Percentiles rank a stretch among this genome's conserved stretches.
These are phyloP conservation scores for Aspergillus sp. DNA, from an alignment of 2,329 filamentous ascomycete genomes.

Conservation along the genomic window DNA sequence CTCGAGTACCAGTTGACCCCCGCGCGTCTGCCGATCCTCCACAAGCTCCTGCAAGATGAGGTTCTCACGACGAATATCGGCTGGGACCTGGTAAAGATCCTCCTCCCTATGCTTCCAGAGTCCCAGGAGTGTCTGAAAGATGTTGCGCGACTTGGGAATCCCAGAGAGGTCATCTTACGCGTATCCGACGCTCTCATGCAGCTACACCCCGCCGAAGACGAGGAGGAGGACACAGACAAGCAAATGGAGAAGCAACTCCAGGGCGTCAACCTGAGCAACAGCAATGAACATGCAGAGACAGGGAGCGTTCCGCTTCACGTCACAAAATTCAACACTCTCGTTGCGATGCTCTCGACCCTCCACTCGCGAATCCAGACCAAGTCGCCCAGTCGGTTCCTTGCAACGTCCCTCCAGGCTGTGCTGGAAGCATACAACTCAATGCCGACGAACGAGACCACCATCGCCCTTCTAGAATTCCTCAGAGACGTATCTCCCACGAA, in stretches of 20 bases:
- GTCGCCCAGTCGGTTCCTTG: constrained; percentile 63
- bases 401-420: constrained; percentile 62
- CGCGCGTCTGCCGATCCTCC: constrained; percentile 58
- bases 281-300: constrained; percentile 7
- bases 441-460: constrained; percentile 56
- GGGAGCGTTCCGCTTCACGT: constrained; percentile 27
- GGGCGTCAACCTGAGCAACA: constrained; percentile 19
- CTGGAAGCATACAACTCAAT: constrained; percentile 60
- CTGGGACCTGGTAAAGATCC: constrained; percentile 64
- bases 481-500: constrained; percentile 58
- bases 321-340: constrained; percentile 42
- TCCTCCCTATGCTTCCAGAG: constrained; percentile 59
- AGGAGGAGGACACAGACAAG: constrained; percentile 30
- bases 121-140: constrained; percentile 61
- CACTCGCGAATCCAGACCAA: constrained; percentile 64
- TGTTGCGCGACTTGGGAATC: constrained; percentile 62
- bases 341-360: constrained; percentile 56
- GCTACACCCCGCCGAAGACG: constrained; percentile 49
- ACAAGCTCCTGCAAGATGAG: constrained; percentile 60
- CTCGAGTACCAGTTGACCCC: constrained; percentile 64
- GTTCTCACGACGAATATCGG: constrained; percentile 63
- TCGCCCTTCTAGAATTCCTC: constrained; percentile 57
- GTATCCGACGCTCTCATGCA: constrained; percentile 61
- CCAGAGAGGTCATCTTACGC: constrained; percentile 63
- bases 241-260: not conserved